phyloP scores from a whole-genome alignment of 2,329 filamentous ascomycete genomes.

The Alternaria triticina region DNA sequence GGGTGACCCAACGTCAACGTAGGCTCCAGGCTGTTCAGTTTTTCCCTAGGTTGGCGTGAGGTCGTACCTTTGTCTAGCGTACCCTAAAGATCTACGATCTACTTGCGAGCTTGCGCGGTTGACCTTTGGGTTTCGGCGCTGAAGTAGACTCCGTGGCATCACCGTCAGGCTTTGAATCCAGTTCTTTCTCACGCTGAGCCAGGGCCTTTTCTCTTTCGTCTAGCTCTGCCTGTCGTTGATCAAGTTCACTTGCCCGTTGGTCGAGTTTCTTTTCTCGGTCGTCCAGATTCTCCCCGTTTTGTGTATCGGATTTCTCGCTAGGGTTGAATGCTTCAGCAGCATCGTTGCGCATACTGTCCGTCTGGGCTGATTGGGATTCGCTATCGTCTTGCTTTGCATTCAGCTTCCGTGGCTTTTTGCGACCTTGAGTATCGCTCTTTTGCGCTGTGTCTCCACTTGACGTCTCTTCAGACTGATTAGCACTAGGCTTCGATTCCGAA shows the following conservation, averaged over 20 bases:
- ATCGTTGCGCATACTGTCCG: background rate
- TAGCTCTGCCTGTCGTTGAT: conserved; percentile 5
- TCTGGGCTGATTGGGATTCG: background rate
- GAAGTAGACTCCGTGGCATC: background rate
- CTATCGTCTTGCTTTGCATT: conserved; percentile 5
- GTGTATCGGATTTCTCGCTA: background rate
- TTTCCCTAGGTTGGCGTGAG: too few species aligned
- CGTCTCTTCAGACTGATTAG: background rate
- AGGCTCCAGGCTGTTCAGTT: too few species aligned
- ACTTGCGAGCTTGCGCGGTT: conserved; percentile 19
- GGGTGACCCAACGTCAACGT: too few species aligned
- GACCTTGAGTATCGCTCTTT: background rate
- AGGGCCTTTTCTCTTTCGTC: conserved; percentile 6
- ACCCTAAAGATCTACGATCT: background rate
- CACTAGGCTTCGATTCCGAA: background rate
- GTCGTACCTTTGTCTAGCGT: background rate
- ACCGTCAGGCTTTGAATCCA: background rate
- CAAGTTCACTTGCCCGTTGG: background rate
- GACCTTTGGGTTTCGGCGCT: conserved; percentile 3
- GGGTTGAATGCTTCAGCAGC: background rate
- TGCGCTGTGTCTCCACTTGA: background rate
- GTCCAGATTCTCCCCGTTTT: background rate
- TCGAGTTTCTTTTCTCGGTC: background rate
- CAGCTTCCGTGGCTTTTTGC: conserved; percentile 26
- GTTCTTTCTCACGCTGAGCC: conserved; percentile 2